Percentiles rank a stretch among this genome's conserved stretches.
Conservation (phyloP, 768 basidiomycete species). For the Clitopilus passeckerianus region DNA sequence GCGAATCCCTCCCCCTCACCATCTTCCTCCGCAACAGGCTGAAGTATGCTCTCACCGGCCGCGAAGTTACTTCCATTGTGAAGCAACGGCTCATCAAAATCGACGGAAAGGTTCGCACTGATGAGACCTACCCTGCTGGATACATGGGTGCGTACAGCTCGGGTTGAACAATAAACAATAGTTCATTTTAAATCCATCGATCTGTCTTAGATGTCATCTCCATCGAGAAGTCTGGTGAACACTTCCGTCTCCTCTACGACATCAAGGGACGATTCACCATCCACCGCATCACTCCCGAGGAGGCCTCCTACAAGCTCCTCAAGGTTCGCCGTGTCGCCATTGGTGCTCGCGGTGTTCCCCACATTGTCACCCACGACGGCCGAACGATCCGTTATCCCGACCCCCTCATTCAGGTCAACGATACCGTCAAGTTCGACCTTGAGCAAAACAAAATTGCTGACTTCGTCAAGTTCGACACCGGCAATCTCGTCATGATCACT, state of each 20-base stretch:
- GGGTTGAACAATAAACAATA: no score
- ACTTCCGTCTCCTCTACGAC: constrained; percentile 99
- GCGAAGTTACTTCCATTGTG: constrained; percentile 94
- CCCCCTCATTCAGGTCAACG: constrained; percentile 91
- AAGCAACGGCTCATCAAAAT: constrained; percentile 97
- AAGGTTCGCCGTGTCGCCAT: constrained; percentile 91
- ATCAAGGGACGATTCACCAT: constrained; percentile 99
- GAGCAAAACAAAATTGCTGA: constrained; percentile 91
- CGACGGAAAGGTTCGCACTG: constrained; percentile 97
- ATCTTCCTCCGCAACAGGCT: constrained; percentile 98
- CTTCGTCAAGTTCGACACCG: constrained; percentile 94
- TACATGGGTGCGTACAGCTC: constrained; percentile 76
- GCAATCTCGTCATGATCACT: constrained; percentile 96
- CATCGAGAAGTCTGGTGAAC: constrained; percentile 97
- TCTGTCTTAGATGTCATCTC: constrained; percentile 77
- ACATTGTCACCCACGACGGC: constrained; percentile 98
- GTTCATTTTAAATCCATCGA: no score
- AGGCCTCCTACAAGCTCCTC: constrained; percentile 94
- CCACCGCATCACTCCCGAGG: constrained; percentile 98
- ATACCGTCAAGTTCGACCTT: constrained; percentile 96
- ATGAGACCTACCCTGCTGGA: constrained; percentile 93
- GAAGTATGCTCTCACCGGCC: constrained; percentile 97
- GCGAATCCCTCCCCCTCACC: constrained; percentile 94
- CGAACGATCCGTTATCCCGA: constrained; percentile 99
- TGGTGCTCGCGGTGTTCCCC: constrained; percentile 90